phyloP scores from a whole-genome alignment of 768 basidiomycete species.

The Termitomyces sp. region DNA sequence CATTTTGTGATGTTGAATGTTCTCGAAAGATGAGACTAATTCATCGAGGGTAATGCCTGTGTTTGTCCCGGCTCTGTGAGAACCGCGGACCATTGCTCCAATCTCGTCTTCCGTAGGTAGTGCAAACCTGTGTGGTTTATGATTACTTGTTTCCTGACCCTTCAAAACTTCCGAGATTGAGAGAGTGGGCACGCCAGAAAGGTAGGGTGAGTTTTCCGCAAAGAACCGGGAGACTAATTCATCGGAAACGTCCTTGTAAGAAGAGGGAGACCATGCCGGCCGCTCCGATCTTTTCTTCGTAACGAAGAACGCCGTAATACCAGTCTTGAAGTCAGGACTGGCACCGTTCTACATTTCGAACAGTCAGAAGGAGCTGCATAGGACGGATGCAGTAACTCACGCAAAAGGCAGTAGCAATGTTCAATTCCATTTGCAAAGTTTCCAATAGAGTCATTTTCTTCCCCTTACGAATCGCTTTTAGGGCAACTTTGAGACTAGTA shows the following conservation, averaged over 20 bases:
- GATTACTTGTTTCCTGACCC: constrained; percentile 18
- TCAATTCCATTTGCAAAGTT: constrained; percentile 80
- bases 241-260: constrained; percentile 56
- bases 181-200: constrained; percentile 41
- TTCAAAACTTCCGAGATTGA: constrained; percentile 33
- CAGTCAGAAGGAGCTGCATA: constrained; percentile 13
- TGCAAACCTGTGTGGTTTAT: constrained; percentile 39
- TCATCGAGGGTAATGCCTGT: constrained; percentile 63
- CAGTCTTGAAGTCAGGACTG: constrained; percentile 79
- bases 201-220: constrained; percentile 45
- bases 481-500: constrained; percentile 88
- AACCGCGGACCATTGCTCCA: constrained; percentile 59
- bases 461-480: constrained; percentile 76
- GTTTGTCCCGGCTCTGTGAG: constrained; percentile 57
- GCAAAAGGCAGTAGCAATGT: constrained; percentile 85
- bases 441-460: constrained; percentile 57
- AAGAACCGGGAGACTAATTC: constrained; percentile 70
- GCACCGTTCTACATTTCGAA: constrained; percentile 55
- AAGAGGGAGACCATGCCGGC: constrained; percentile 71
- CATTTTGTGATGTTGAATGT: constrained; percentile 44
- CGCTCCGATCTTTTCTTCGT: constrained; percentile 37
- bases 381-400: constrained; percentile 47
- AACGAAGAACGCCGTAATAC: constrained; percentile 67
- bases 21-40: constrained; percentile 53
- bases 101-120: constrained; percentile 83